phyloP scores from a whole-genome alignment of 2,329 filamentous ascomycete species.

The Phyllosticta citribraziliensis region DNA sequence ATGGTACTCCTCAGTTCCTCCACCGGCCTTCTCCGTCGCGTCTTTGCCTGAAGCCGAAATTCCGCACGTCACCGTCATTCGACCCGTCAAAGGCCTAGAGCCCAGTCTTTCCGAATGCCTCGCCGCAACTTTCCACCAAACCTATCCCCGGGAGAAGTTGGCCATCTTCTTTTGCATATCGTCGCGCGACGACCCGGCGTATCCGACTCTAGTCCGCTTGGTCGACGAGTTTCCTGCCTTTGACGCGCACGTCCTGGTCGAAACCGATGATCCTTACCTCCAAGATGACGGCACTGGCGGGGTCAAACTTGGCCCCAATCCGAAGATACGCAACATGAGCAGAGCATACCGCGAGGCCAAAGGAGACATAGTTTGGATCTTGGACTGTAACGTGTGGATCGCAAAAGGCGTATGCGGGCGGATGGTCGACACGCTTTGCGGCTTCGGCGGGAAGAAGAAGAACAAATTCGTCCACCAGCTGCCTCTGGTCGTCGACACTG shows the following conservation, averaged over 20 bases:
- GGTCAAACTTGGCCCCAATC: slow-evolving; percentile 72
- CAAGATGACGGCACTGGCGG: slow-evolving; percentile 43
- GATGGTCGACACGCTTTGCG: slow-evolving; percentile 82
- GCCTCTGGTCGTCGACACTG: slow-evolving; percentile 72
- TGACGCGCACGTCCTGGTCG: slow-evolving; percentile 66
- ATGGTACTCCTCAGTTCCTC: slow-evolving; percentile 40
- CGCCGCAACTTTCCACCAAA: slow-evolving; percentile 71
- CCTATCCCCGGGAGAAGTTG: slow-evolving; percentile 66
- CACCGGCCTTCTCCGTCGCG: slow-evolving; percentile 32
- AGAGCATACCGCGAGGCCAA: slow-evolving; percentile 81
- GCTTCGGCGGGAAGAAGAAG: slow-evolving; percentile 44
- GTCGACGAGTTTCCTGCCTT: slow-evolving; percentile 61
- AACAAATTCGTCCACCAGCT: slow-evolving; percentile 94
- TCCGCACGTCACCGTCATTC: slow-evolving; percentile 81
- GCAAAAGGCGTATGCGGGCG: slow-evolving; percentile 66
- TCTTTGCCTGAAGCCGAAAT: slow-evolving; percentile 36
- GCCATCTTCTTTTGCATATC: slow-evolving; percentile 77
- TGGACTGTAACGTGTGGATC: slow-evolving; percentile 96
- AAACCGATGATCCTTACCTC: slow-evolving; percentile 69
- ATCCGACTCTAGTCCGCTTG: slow-evolving; percentile 61
- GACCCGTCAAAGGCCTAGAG: slow-evolving; percentile 87
- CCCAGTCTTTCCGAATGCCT: slow-evolving; percentile 87
- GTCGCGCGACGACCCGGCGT: slow-evolving; percentile 63
- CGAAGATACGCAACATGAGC: slow-evolving; percentile 97
- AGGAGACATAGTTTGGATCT: slow-evolving; percentile 83